Evolutionary conservation across 108 stramenopile species (phyloP), one percentile per base, ranked within the genome.

Genomic region (Aurantiochytrium sp.): DNA sequence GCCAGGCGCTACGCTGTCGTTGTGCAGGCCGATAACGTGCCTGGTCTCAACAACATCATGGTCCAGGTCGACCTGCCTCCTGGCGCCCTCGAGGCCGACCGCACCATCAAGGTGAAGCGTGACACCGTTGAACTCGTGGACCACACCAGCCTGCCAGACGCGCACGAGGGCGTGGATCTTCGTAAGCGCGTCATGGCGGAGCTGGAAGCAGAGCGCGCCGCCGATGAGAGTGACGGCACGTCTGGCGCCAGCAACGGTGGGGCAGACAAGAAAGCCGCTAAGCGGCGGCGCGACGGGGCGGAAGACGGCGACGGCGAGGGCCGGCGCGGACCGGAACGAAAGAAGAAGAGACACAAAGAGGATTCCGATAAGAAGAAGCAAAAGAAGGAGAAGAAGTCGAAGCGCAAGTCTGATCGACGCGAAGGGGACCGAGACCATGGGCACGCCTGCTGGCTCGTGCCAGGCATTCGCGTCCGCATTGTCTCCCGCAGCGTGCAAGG

Each of bases 391-490:
- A 52, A 17, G 17, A 52, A 52, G 2, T 17, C 15, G 2, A 52
- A 15, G 50, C 50, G 17, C 50, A 52, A 17, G 17, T 17, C 8
- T 52, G 50, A 52, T 15, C 8, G 50, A 52, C 10, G 12, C 27
- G 2, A 3, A 0, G 59, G 59, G 19, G 19, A 65, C 3, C 6
- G 1, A 19, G 15, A 65, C 59, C 8, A 34, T n/a, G n/a, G 59
- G 24, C 59, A 65, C 12, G 8, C 22, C 15, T 24, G 59, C 59
- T 65, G 59, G 59, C 59, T 65, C 32, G 1, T 65, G 27, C 59
- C 59, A 0, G 73, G 73, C 42, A 81, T 81, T 81, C 73, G 73
- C 19, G 73, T 81, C 12, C 73, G 73, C n/a, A 3, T 81, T 21
- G 24, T 81, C 27, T 48, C 42, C 12, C n/a, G 30, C 19, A 30